A percentile compares a stretch with the other conserved stretches of the same genome.
phyloP scores from a whole-genome alignment of 2,329 filamentous ascomycete species.

The Pseudogymnoascus sp. region DNA sequence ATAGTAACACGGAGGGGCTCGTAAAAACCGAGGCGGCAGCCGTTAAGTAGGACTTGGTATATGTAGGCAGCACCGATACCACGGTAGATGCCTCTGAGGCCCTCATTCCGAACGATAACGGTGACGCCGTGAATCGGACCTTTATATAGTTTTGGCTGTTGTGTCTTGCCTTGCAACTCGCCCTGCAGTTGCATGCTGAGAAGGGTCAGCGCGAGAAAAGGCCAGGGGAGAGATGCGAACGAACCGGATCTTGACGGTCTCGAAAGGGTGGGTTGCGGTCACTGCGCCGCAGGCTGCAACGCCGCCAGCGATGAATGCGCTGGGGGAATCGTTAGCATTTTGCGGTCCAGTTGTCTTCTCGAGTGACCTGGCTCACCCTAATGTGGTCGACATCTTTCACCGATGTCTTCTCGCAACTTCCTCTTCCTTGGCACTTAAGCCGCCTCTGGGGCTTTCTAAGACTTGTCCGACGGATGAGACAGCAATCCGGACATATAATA shows the following conservation, averaged over 20 bases:
- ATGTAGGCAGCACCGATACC: slow-evolving; percentile 89
- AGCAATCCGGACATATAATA: neutral
- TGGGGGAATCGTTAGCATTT: slow-evolving; percentile 20
- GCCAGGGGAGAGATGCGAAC: slow-evolving; percentile 22
- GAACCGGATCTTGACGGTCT: slow-evolving; percentile 97
- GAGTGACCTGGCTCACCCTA: slow-evolving; percentile 33
- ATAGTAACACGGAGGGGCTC: slow-evolving; percentile 77
- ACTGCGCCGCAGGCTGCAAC: slow-evolving; percentile 96
- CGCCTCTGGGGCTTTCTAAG: neutral
- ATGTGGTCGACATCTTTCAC: slow-evolving; percentile 45
- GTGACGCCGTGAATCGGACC: slow-evolving; percentile 86
- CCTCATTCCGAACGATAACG: slow-evolving; percentile 88
- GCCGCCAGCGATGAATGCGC: slow-evolving; percentile 91
- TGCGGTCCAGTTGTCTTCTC: neutral
- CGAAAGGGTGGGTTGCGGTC: slow-evolving; percentile 94
- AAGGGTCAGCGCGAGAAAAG: neutral
- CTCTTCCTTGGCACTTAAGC: neutral
- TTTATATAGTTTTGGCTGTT: slow-evolving; percentile 80
- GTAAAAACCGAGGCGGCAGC: slow-evolving; percentile 94
- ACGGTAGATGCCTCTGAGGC: slow-evolving; percentile 74
- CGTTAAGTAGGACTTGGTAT: slow-evolving; percentile 94
- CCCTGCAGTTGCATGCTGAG: slow-evolving; percentile 87
- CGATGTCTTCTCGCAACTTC: neutral
- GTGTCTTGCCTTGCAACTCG: slow-evolving; percentile 79
- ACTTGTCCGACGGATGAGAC: neutral